Conservation (phyloP, 192 early-diverging fungal genomes). For the Allomyces javanicus region DNA sequence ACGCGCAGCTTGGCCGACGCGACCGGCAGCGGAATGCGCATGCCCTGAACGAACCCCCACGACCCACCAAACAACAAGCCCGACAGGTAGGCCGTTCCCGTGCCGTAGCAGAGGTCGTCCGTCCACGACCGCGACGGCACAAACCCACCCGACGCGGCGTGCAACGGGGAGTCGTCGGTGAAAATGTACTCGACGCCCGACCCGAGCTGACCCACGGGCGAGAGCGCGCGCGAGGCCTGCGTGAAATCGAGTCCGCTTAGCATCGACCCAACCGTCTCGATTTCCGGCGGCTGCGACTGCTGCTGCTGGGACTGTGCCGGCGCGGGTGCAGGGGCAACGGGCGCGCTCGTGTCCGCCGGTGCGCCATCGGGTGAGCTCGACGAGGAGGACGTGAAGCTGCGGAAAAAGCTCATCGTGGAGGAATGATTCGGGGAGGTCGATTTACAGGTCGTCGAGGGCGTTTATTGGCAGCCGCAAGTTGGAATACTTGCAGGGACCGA, state of each 20-base stretch:
- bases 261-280: background rate
- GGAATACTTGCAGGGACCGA: too few relatives aligned
- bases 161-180: constrained; percentile 6
- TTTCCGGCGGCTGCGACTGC: background rate
- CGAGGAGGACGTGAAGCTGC: too few relatives aligned
- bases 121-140: constrained; percentile 54
- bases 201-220: background rate
- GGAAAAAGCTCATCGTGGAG: too few relatives aligned
- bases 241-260: background rate
- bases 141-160: constrained; percentile 20
- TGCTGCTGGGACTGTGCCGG: background rate
- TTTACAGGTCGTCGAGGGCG: too few relatives aligned
- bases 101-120: constrained; percentile 70
- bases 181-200: background rate
- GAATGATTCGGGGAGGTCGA: too few relatives aligned
- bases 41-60: constrained; percentile 56
- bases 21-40: constrained; percentile 25
- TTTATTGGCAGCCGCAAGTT: too few relatives aligned
- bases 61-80: constrained; percentile 51
- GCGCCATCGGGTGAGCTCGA: too few relatives aligned
- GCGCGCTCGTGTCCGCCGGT: too few relatives aligned
- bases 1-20: constrained; percentile 53
- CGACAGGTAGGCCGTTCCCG: constrained; percentile 54
- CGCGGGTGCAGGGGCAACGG: background rate
- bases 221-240: background rate